Evolutionary conservation across 257 asterid species (phyloP).

Genomic region (Scutellaria barbata): DNA sequence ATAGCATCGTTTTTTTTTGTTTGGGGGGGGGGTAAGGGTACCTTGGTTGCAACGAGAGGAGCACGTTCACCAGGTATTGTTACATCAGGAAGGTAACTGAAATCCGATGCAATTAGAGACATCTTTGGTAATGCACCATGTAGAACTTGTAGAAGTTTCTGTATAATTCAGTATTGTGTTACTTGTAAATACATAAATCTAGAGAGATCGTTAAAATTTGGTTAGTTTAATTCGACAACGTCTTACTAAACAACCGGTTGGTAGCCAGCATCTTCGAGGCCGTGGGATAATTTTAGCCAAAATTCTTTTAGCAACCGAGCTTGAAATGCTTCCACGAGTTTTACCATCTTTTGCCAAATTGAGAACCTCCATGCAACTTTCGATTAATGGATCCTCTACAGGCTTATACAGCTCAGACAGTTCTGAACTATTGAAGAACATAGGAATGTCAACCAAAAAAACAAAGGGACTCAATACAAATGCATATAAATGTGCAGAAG

Average conservation of each 20-base stretch:
- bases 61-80: conserved; percentile 92
- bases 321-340: conserved; percentile 52
- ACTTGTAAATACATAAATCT: conserved; percentile 30
- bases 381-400: conserved; percentile 68
- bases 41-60: conserved; percentile 94
- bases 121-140: conserved; percentile 97
- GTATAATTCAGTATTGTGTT: conserved; percentile 40
- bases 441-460: conserved; percentile 11
- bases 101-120: conserved; percentile 94
- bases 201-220: conserved; percentile 15
- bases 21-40: conserved; percentile 26
- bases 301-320: conserved; percentile 49
- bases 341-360: conserved; percentile 60
- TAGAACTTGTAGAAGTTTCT: conserved; percentile 90
- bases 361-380: conserved; percentile 76
- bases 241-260: conserved; percentile 92
- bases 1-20: neutral
- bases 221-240: neutral
- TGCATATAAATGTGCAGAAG: conserved; percentile 24
- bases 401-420: conserved; percentile 80
- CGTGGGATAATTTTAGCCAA: conserved; percentile 78
- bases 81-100: conserved; percentile 95
- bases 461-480: conserved; percentile 9
- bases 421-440: conserved; percentile 55
- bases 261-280: conserved; percentile 97